Conservation (phyloP, 495 filamentous ascomycete genomes). For the Cudoniella acicularis region DNA sequence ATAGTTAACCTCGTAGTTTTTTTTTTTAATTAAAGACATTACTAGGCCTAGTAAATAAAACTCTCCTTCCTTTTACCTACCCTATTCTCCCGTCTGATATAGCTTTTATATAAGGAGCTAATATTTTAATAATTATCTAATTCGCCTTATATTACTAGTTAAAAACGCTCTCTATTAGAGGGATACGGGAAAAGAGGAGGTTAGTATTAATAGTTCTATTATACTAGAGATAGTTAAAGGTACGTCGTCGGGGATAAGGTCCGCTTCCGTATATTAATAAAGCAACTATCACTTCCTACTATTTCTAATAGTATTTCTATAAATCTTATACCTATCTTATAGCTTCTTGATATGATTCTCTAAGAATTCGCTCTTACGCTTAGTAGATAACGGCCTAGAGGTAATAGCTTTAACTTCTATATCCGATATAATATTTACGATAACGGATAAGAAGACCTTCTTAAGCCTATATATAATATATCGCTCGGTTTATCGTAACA, state of each 20-base stretch:
- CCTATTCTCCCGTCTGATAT: too few relatives aligned
- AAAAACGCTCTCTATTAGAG: too few relatives aligned
- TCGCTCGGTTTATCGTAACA: not conserved
- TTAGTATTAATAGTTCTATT: not conserved
- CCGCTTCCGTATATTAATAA: not conserved
- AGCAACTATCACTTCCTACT: not conserved
- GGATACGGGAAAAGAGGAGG: too few relatives aligned
- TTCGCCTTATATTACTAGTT: too few relatives aligned
- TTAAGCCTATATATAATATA: not conserved
- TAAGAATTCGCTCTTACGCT: not conserved
- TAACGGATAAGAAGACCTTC: not conserved
- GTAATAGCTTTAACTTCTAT: not conserved
- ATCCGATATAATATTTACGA: not conserved
- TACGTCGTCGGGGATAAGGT: not conserved
- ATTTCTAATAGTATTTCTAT: not conserved
- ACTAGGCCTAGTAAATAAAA: too few relatives aligned
- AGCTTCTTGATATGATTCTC: not conserved
- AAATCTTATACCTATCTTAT: not conserved
- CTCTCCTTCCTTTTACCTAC: too few relatives aligned
- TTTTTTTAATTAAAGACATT: too few relatives aligned
- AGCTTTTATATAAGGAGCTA: too few relatives aligned
- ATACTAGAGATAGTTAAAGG: not conserved
- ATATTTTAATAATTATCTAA: too few relatives aligned
- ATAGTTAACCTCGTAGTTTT: too few relatives aligned
- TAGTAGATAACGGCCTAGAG: not conserved